These are phyloP conservation scores for Salicornia ramosissima DNA, from an alignment of 148 eudicot species.

Conservation along the genomic window DNA sequence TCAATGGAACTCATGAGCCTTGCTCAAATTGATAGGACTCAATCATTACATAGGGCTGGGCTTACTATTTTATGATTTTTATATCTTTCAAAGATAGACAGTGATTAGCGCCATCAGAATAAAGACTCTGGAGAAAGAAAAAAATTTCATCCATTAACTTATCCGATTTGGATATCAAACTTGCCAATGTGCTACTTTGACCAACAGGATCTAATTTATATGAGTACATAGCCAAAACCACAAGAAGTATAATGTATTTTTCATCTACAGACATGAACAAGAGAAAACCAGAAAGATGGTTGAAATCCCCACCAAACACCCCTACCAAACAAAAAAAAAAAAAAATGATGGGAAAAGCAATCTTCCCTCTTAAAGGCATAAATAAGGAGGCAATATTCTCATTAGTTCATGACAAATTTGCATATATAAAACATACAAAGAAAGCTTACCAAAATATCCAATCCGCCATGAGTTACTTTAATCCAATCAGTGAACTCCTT, in stretches of 20 bases:
- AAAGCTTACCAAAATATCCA: slow-evolving; percentile 71
- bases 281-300: neutral
- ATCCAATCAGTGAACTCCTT: slow-evolving; percentile 57
- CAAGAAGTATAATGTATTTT: neutral
- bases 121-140: no score
- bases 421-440: neutral
- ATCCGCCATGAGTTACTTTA: slow-evolving; percentile 52
- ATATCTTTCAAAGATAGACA: neutral
- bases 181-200: no score
- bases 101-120: no score
- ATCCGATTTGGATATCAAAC: no score
- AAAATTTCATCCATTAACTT: no score
- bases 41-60: neutral
- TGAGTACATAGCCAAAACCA: no score
- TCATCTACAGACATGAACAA: neutral
- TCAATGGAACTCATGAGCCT: neutral
- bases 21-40: neutral
- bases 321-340: no score
- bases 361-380: neutral
- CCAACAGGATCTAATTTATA: no score
- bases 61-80: no score
- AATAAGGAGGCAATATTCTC: neutral
- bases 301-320: neutral
- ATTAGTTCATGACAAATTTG: neutral
- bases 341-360: neutral